phyloP scores from a whole-genome alignment of 305 asterid species.

The Nicotiana rustica region DNA sequence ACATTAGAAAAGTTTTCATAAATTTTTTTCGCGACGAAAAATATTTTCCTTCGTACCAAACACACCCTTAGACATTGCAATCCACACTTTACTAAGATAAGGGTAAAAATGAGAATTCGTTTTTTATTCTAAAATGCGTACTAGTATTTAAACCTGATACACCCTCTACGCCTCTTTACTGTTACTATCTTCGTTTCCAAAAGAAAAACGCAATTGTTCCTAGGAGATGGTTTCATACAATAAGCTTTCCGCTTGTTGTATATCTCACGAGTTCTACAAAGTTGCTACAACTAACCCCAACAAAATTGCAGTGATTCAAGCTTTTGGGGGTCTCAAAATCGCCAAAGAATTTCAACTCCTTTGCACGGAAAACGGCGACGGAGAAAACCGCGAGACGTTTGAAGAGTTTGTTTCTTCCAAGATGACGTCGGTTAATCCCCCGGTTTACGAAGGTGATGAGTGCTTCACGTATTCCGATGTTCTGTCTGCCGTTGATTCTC shows the following conservation, averaged over 20 bases:
- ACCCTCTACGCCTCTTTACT: no score
- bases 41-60: no score
- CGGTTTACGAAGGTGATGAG: slow-evolving; percentile 51
- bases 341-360: slow-evolving; percentile 44
- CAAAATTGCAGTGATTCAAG: slow-evolving; percentile 80
- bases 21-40: no score
- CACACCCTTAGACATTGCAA: no score
- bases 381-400: not conserved
- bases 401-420: slow-evolving; percentile 36
- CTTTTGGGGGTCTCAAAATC: slow-evolving; percentile 59
- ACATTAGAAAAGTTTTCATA: no score
- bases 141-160: no score
- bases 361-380: slow-evolving; percentile 33
- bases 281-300: slow-evolving; percentile 63
- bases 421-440: slow-evolving; percentile 36
- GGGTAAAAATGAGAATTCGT: no score
- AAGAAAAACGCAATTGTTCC: not conserved
- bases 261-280: slow-evolving; percentile 72
- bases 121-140: no score
- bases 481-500: slow-evolving; percentile 49
- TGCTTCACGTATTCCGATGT: slow-evolving; percentile 57
- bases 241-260: slow-evolving; percentile 60
- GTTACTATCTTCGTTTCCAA: not conserved
- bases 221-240: not conserved
- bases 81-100: no score